Conservation (phyloP, 1,284 basidiomycete genomes). For the Ganoderma meredithae region DNA sequence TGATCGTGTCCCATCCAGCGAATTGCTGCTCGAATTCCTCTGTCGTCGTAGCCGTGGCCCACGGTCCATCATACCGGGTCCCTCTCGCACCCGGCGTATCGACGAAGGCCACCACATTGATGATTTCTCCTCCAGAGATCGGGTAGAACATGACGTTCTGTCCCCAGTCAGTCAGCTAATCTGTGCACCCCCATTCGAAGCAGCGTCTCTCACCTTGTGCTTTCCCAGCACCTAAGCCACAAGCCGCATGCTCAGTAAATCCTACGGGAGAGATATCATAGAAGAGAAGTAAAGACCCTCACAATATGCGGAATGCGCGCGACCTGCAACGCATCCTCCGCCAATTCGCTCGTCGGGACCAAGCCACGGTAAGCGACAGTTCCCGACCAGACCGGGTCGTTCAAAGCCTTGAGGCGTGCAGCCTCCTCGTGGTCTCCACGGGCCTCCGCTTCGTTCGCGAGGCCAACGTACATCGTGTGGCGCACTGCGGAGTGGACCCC, state of each 20-base stretch:
- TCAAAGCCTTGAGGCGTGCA: slow-evolving; percentile 7
- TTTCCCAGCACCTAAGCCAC: slow-evolving; percentile 6
- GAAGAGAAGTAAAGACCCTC: neutral
- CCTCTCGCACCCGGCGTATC: slow-evolving; percentile 33
- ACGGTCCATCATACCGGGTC: slow-evolving; percentile 40
- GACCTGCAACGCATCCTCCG: neutral
- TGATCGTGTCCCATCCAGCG: slow-evolving; percentile 34
- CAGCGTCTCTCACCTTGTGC: slow-evolving; percentile 28
- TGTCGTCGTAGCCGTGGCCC: slow-evolving; percentile 31
- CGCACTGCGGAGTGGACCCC: slow-evolving; percentile 57
- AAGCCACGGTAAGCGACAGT: slow-evolving; percentile 24
- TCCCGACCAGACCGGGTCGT: slow-evolving; percentile 27
- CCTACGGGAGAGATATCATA: no score
- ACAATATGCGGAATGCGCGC: slow-evolving; percentile 2
- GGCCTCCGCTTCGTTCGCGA: slow-evolving; percentile 20
- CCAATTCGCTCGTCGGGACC: slow-evolving; percentile 13
- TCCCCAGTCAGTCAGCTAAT: neutral
- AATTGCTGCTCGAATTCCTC: slow-evolving; percentile 23
- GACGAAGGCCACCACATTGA: slow-evolving; percentile 39
- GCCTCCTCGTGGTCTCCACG: slow-evolving; percentile 12
- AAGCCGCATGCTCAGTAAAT: neutral
- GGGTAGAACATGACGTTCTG: slow-evolving; percentile 22
- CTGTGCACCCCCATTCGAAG: neutral
- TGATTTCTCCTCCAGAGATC: slow-evolving; percentile 14
- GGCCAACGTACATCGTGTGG: slow-evolving; percentile 37